Evolutionary conservation across 106 monocot species (phyloP).

Genomic region (Dactylorhiza incarnata): DNA sequence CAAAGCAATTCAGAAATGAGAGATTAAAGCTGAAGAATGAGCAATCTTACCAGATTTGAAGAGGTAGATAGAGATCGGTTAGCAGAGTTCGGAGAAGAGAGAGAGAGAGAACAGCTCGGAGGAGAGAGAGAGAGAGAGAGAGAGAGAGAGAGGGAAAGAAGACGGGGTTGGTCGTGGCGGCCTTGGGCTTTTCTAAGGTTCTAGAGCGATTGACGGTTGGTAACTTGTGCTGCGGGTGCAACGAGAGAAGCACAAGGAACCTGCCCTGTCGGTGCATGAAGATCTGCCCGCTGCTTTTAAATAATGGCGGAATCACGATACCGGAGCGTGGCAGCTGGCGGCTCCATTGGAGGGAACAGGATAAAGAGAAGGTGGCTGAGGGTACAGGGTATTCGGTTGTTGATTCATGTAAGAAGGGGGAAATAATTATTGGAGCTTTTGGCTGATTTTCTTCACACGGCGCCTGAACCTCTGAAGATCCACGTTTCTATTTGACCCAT

Average conservation of each 20-base stretch:
- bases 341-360: neutral
- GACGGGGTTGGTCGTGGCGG: neutral
- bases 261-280: too few species aligned
- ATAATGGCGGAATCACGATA: too few species aligned
- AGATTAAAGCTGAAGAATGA: too few species aligned
- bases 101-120: neutral
- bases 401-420: neutral
- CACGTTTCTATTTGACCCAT: too few species aligned
- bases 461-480: neutral
- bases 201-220: neutral
- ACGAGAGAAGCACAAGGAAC: neutral
- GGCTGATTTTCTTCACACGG: neutral
- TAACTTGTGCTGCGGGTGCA: constrained; percentile 1
- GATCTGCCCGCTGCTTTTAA: too few species aligned
- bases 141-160: neutral
- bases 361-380: neutral
- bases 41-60: neutral
- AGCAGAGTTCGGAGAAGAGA: neutral
- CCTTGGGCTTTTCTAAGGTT: neutral
- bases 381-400: neutral
- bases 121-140: neutral
- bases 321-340: neutral
- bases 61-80: too few species aligned
- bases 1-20: neutral
- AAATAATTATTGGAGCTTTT: too few species aligned